Percentiles rank a stretch among this genome's conserved stretches.
Evolutionary conservation across 495 filamentous ascomycete genomes (phyloP).

Genomic region (Lindgomyces ingoldianus): DNA sequence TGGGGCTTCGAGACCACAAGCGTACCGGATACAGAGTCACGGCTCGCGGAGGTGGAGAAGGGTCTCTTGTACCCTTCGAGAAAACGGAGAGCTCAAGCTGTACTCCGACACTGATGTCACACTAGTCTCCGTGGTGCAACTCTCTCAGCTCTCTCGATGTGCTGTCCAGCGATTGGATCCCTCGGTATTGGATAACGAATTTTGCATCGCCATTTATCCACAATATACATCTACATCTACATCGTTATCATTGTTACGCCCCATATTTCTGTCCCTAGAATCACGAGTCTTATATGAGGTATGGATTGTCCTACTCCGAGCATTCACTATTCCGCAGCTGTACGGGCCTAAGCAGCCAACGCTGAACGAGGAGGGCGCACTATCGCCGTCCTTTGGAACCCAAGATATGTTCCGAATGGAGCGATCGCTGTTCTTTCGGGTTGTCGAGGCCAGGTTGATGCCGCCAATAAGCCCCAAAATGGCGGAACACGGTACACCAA

Average conservation of each 20-base stretch:
- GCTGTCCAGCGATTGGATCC: constrained; percentile 86
- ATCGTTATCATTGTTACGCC: constrained; percentile 64
- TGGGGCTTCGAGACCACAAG: constrained; percentile 42
- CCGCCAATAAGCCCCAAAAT: constrained; percentile 39
- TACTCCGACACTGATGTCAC: constrained; percentile 79
- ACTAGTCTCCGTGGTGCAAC: constrained; percentile 76
- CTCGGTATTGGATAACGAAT: constrained; percentile 92
- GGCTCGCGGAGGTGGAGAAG: constrained; percentile 70
- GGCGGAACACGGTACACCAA: constrained; percentile 17
- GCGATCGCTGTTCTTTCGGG: constrained; percentile 57
- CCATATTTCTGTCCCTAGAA: constrained; percentile 84
- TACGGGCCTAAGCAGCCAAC: constrained; percentile 62
- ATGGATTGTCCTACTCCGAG: constrained; percentile 91
- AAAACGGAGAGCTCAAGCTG: constrained; percentile 93
- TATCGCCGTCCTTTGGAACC: constrained; percentile 37
- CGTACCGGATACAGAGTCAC: constrained; percentile 58
- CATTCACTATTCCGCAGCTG: constrained; percentile 91
- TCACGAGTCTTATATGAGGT: constrained; percentile 89
- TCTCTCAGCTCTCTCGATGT: constrained; percentile 86
- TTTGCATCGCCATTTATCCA: constrained; percentile 88
- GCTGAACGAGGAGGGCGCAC: constrained; percentile 40
- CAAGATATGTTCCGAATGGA: constrained; percentile 68
- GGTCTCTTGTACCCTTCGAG: constrained; percentile 90
- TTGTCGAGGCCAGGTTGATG: constrained; percentile 63
- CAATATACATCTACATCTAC: constrained; percentile 72